Evolutionary conservation across 805 yeast species (phyloP).

Genomic region (Metschnikowia bowlesiae): DNA sequence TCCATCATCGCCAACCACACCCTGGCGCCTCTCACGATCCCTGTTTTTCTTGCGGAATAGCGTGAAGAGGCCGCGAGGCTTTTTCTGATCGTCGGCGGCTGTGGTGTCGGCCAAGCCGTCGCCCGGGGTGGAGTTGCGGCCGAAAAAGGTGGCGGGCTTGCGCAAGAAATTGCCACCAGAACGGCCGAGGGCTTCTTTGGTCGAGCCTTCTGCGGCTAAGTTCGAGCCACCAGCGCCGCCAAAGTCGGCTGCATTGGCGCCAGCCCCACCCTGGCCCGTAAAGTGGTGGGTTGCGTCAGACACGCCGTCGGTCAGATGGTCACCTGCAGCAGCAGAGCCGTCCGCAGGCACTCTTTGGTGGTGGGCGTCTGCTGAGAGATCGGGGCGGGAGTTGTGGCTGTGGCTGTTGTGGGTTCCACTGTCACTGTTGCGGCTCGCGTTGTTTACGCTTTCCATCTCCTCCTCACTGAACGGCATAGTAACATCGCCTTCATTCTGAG

Average conservation of each 20-base stretch:
- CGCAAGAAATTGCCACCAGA: conserved; percentile 4
- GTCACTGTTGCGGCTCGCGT: neutral
- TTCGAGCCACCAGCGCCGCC: neutral
- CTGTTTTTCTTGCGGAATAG: conserved; percentile 24
- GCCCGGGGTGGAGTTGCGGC: conserved; percentile 7
- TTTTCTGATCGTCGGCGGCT: conserved; percentile 17
- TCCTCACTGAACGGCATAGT: conserved; percentile 17
- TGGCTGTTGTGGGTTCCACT: neutral
- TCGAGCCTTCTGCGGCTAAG: neutral
- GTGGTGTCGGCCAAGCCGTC: conserved; percentile 11
- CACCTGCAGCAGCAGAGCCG: too few relatives aligned
- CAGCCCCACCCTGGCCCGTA: neutral
- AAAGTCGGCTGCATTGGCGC: neutral
- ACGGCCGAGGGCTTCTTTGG: neutral
- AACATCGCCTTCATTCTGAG: conserved; percentile 22
- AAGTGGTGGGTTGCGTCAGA: neutral
- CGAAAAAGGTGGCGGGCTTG: conserved; percentile 12
- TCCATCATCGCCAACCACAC: conserved; percentile 12
- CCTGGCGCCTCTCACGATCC: conserved; percentile 21
- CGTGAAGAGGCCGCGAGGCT: conserved; percentile 18
- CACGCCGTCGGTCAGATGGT: too few relatives aligned
- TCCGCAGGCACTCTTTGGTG: too few relatives aligned
- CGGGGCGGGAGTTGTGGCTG: too few relatives aligned
- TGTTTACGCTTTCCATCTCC: conserved; percentile 12
- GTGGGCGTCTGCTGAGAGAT: too few relatives aligned